Conservation (phyloP, 1,284 basidiomycete species). For the Fomitopsis pinicola region DNA sequence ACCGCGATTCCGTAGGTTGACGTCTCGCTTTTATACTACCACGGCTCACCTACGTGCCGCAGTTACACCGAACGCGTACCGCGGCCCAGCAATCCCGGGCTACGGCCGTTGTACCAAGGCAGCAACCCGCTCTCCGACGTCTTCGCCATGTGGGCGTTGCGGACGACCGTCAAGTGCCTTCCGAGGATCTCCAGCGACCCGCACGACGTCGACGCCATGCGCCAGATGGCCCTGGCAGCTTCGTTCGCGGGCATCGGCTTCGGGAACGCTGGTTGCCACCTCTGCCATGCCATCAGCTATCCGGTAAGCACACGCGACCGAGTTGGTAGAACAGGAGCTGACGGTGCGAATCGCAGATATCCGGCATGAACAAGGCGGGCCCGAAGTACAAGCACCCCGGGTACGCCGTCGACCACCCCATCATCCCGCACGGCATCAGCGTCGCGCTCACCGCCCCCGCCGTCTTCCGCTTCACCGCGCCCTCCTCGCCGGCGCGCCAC, state of each 20-base stretch:
- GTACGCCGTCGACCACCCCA: constrained; percentile 77
- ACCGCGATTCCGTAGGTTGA: constrained; percentile 77
- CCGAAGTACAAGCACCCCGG: constrained; percentile 87
- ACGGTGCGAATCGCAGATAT: constrained; percentile 53
- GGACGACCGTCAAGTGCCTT: constrained; percentile 87
- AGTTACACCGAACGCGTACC: constrained; percentile 88
- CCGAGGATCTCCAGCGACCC: constrained; percentile 83
- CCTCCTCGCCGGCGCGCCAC: constrained; percentile 87
- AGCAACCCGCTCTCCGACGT: constrained; percentile 96
- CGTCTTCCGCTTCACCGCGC: constrained; percentile 92
- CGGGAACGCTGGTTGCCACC: constrained; percentile 91
- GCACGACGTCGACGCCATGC: constrained; percentile 79
- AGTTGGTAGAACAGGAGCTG: background rate
- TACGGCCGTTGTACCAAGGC: constrained; percentile 93
- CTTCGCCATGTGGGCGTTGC: constrained; percentile 93
- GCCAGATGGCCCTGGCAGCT: constrained; percentile 90
- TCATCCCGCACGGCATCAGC: constrained; percentile 89
- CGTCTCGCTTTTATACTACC: constrained; percentile 27
- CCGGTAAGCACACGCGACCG: constrained; percentile 43
- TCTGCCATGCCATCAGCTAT: constrained; percentile 87
- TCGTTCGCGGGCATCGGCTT: constrained; percentile 95
- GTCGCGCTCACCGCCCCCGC: constrained; percentile 89
- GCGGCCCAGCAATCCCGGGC: constrained; percentile 85
- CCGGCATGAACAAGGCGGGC: constrained; percentile 91
- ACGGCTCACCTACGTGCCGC: background rate